Conservation (phyloP, 371 early-diverging fungal species). For the Rhizopus microsporus region DNA sequence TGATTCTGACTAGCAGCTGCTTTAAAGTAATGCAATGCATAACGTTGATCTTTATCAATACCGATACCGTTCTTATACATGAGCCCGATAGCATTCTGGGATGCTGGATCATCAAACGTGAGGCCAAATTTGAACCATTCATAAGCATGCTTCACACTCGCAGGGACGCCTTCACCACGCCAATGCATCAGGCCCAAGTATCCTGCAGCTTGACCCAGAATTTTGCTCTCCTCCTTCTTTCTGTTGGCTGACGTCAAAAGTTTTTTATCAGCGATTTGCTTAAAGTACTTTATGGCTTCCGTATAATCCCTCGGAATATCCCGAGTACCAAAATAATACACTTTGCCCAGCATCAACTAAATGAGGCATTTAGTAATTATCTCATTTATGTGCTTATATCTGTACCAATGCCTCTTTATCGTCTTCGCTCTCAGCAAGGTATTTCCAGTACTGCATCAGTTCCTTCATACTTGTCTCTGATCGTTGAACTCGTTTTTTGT, state of each 20-base stretch:
- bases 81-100: slow-evolving; percentile 75
- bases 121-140: slow-evolving; percentile 79
- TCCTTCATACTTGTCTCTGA: slow-evolving; percentile 56
- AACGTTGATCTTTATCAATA: slow-evolving; percentile 46
- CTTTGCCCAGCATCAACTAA: slow-evolving; percentile 71
- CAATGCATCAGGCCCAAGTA: slow-evolving; percentile 85
- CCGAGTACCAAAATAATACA: slow-evolving; percentile 80
- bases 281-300: slow-evolving; percentile 64
- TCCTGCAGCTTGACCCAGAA: slow-evolving; percentile 73
- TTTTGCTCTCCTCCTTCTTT: slow-evolving; percentile 18
- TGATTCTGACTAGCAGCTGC: slow-evolving; percentile 63
- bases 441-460: slow-evolving; percentile 76
- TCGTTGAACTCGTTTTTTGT: slow-evolving; percentile 22
- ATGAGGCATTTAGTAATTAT: background rate
- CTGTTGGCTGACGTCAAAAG: slow-evolving; percentile 19
- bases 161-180: slow-evolving; percentile 88
- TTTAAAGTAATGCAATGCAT: slow-evolving; percentile 61
- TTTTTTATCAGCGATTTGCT: slow-evolving; percentile 41
- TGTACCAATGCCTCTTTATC: slow-evolving; percentile 64
- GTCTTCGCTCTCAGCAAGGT: slow-evolving; percentile 70
- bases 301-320: slow-evolving; percentile 65
- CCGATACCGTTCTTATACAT: slow-evolving; percentile 79
- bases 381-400: background rate
- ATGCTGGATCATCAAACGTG: slow-evolving; percentile 61
- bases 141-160: slow-evolving; percentile 60